These are phyloP conservation scores for Aspergillus quadrilineatus DNA, from an alignment of 2,329 filamentous ascomycete species.

Conservation along the genomic window DNA sequence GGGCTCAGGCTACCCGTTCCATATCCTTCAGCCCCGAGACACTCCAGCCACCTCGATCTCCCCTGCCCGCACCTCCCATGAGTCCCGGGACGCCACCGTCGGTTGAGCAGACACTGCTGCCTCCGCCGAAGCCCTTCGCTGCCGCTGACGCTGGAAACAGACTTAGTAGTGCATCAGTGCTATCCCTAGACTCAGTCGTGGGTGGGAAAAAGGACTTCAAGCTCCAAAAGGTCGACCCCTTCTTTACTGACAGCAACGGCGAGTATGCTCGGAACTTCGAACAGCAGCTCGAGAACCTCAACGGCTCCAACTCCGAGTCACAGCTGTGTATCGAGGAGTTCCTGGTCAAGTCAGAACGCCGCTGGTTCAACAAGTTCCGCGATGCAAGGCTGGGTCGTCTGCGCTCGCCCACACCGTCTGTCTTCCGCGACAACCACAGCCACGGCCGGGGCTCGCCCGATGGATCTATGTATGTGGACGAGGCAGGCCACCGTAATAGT, in stretches of 20 bases:
- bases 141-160: conserved; percentile 31
- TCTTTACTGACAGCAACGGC: conserved; percentile 65
- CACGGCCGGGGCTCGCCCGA: conserved; percentile 30
- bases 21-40: conserved; percentile 28
- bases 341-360: conserved; percentile 64
- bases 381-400: conserved; percentile 58
- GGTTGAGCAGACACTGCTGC: conserved; percentile 33
- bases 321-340: conserved; percentile 65
- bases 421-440: conserved; percentile 32
- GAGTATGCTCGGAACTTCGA: conserved; percentile 61
- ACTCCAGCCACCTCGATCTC: conserved; percentile 13
- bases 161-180: conserved; percentile 45
- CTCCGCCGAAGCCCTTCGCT: conserved; percentile 27
- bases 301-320: conserved; percentile 57
- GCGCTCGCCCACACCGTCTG: conserved; percentile 42
- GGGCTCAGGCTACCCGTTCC: conserved; percentile 21
- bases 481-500: conserved; percentile 31
- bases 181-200: conserved; percentile 58
- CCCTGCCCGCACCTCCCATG: conserved; percentile 21
- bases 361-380: conserved; percentile 62
- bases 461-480: conserved; percentile 44
- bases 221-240: conserved; percentile 66
- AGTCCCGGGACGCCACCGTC: conserved; percentile 29
- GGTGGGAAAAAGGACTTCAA: conserved; percentile 62
- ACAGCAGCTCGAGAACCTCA: conserved; percentile 56